These are phyloP conservation scores for Venturia pyrina DNA, from an alignment of 2,329 filamentous ascomycete species.

Conservation along the genomic window DNA sequence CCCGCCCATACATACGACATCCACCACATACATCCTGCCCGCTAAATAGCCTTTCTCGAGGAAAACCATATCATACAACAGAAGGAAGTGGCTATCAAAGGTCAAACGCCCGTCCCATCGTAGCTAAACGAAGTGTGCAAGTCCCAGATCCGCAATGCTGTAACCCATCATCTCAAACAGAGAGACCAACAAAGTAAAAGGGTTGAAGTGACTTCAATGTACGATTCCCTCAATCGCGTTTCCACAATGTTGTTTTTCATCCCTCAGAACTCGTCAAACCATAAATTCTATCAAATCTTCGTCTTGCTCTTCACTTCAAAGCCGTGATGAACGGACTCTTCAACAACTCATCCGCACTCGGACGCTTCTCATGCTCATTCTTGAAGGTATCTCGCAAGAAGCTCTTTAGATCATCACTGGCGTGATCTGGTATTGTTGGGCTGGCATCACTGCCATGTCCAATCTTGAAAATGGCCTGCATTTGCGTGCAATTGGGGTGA, in stretches of 20 bases:
- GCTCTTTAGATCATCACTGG: conserved; percentile 69
- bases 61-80: background rate
- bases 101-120: background rate
- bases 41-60: background rate
- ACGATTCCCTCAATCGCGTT: background rate
- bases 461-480: conserved; percentile 98
- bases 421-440: conserved; percentile 78
- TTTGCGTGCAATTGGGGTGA: conserved; percentile 91
- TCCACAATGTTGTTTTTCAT: background rate
- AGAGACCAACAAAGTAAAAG: background rate
- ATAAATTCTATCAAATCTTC: conserved; percentile 3
- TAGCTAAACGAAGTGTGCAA: background rate
- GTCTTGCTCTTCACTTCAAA: background rate
- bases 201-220: background rate
- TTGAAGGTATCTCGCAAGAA: conserved; percentile 90
- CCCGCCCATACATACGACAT: background rate
- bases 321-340: conserved; percentile 39
- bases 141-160: background rate
- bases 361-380: conserved; percentile 85
- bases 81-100: background rate
- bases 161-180: background rate
- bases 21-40: background rate
- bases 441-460: conserved; percentile 62
- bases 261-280: background rate
- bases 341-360: conserved; percentile 84